These are phyloP conservation scores for Cytospora leucostoma DNA, from an alignment of 2,329 filamentous ascomycete genomes.

Conservation along the genomic window DNA sequence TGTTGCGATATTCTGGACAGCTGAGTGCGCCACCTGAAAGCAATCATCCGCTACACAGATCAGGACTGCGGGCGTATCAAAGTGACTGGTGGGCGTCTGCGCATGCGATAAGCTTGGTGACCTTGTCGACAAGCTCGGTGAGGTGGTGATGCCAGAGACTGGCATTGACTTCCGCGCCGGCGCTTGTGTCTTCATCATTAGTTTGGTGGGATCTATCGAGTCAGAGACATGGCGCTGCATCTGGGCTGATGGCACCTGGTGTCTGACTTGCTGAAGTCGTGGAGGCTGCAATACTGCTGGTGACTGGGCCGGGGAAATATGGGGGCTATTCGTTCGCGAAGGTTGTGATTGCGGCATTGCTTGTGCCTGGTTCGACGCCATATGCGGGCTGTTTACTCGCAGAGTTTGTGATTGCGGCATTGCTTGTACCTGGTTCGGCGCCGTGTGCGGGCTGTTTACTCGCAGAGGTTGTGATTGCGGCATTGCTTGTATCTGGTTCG, in stretches of 20 bases:
- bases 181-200: conserved; percentile 24
- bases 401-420: conserved; percentile 21
- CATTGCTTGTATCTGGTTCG: conserved; percentile 27
- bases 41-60: conserved; percentile 77
- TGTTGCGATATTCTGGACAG: conserved; percentile 51
- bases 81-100: conserved; percentile 40
- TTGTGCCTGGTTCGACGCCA: conserved; percentile 22
- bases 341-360: conserved; percentile 25
- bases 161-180: conserved; percentile 29
- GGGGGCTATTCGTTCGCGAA: conserved; percentile 6
- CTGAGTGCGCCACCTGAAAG: conserved; percentile 63
- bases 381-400: conserved; percentile 6
- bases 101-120: conserved; percentile 22
- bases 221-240: conserved; percentile 15
- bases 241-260: neutral
- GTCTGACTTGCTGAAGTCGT: conserved; percentile 13
- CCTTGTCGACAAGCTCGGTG: conserved; percentile 42
- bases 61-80: conserved; percentile 61
- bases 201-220: conserved; percentile 25
- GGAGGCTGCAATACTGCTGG: conserved; percentile 10
- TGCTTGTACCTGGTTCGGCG: conserved; percentile 25
- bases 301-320: conserved; percentile 13
- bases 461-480: conserved; percentile 21
- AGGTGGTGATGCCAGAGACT: conserved; percentile 35
- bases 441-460: conserved; percentile 11